Evolutionary conservation across 2,329 filamentous ascomycete genomes (phyloP).

Genomic region (Botrytis tulipae): DNA sequence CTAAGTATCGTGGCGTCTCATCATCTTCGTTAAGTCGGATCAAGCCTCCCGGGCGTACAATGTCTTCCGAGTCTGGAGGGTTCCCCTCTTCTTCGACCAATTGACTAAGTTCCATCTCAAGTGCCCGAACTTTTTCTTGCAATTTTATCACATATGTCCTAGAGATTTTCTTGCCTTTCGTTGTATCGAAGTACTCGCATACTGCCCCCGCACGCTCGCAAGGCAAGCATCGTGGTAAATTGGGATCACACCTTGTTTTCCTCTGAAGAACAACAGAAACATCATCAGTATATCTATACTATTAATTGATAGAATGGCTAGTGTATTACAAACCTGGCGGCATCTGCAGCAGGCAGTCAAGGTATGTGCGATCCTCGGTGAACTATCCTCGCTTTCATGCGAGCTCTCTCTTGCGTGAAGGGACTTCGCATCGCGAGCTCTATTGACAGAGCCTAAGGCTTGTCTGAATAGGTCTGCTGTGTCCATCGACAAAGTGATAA

Average conservation of each 20-base stretch:
- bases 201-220: conserved; percentile 88
- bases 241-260: conserved; percentile 94
- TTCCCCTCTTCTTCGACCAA: conserved; percentile 75
- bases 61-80: conserved; percentile 72
- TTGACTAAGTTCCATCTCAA: conserved; percentile 78
- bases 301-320: conserved; percentile 17
- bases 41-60: conserved; percentile 81
- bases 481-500: conserved; percentile 50
- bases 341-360: conserved; percentile 78
- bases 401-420: conserved; percentile 36
- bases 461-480: conserved; percentile 58
- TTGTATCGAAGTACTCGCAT: conserved; percentile 94
- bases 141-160: conserved; percentile 90
- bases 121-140: conserved; percentile 77
- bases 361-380: conserved; percentile 71
- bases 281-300: conserved; percentile 42
- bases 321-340: conserved; percentile 59
- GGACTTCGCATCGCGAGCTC: conserved; percentile 36
- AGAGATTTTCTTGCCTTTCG: conserved; percentile 81
- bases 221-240: conserved; percentile 83
- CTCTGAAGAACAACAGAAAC: conserved; percentile 48
- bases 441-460: conserved; percentile 46
- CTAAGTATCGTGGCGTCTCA: conserved; percentile 83
- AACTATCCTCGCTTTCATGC: conserved; percentile 50
- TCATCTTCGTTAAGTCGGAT: conserved; percentile 83